Evolutionary conservation across 169 alveolate genomes (phyloP), one percentile per base, ranked within the genome.

Genomic region (Eimeria falciformis): DNA sequence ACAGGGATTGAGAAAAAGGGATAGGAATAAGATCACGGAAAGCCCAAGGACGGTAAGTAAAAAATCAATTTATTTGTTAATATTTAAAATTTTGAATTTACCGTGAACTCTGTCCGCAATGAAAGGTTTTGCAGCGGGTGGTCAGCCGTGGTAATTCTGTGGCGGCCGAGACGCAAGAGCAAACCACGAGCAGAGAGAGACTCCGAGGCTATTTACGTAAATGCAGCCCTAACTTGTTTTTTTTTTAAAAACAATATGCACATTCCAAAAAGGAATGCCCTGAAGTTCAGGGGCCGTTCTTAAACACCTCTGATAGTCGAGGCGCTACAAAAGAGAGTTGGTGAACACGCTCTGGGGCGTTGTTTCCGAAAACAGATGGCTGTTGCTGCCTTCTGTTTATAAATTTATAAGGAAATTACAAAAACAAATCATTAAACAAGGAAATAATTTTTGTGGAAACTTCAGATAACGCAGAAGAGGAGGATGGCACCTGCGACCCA

Each of bases 81-180:
- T n/a, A n/a, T n/a, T n/a, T n/a, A n/a, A n/a, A 50, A 50, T 50
- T 50, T 50, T 50, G 62, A 50, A 50, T 50, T 50, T 14, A 50
- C 62, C 62, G 7, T 50, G 62, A 50, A 50, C 62, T 7, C 62
- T n/a, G 62, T 50, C 62, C 62, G 7, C 62, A 11, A 50, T 50
- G 62, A 11, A 14, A 14, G n/a, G 62, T 11, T 50, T 79, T 62
- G 89, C 89, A 79, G 75, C n/a, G n/a, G n/a, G n/a, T 79, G 89
- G 89, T 79, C 89, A 18, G 43, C 18, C 43, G 89, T 17, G 73
- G 75, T 79, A 73, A 47, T 55, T 55, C 71, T 79, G 56, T 55
- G 56, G 89, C 89, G 75, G 56, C 73, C 3, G 89, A 79, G 89
- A 79, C 89, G 89, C 53, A 50, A 62, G 18, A 14, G 89, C 56